Percentiles rank a stretch among this genome's conserved stretches.
phyloP scores from a whole-genome alignment of 345 rosid species.

The Linum tenue region DNA sequence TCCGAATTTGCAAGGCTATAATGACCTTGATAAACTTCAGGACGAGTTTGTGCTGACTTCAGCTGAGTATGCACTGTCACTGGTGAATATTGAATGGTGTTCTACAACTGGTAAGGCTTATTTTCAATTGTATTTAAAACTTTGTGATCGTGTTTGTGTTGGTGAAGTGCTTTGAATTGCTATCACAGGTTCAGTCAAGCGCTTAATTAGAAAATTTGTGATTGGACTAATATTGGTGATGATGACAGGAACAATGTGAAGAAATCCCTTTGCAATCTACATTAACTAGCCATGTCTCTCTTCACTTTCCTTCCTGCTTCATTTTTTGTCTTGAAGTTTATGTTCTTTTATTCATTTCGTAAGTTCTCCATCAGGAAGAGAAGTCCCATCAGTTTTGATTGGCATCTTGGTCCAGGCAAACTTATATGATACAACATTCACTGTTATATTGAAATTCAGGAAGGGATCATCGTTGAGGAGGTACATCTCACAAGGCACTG shows the following conservation, averaged over 20 bases:
- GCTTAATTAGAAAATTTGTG: slow-evolving; percentile 4
- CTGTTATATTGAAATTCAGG: slow-evolving; percentile 74
- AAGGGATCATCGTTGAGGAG: slow-evolving; percentile 58
- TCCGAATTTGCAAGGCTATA: slow-evolving; percentile 32
- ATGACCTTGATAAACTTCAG: slow-evolving; percentile 64
- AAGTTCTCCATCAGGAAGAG: slow-evolving; percentile 34
- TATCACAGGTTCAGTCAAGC: background rate
- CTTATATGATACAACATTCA: slow-evolving; percentile 79
- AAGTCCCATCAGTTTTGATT: slow-evolving; percentile 60
- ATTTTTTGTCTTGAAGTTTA: slow-evolving; percentile 11
- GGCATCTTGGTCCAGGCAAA: slow-evolving; percentile 63
- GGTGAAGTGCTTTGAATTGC: background rate
- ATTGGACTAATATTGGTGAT: too few relatives aligned
- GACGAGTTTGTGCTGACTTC: slow-evolving; percentile 71
- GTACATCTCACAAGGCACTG: slow-evolving; percentile 24
- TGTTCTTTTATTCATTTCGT: slow-evolving; percentile 12
- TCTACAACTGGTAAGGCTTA: slow-evolving; percentile 45
- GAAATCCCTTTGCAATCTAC: too few relatives aligned
- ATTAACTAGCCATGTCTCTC: background rate
- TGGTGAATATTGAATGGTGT: slow-evolving; percentile 56
- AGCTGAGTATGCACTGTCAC: slow-evolving; percentile 70
- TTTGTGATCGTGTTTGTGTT: background rate
- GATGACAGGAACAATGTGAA: background rate
- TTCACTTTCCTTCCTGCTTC: background rate
- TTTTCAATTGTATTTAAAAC: too few relatives aligned